Percentiles rank a stretch among this genome's conserved stretches.
phyloP scores from a whole-genome alignment of 352 stramenopile species.

The Pythium coloratum region DNA sequence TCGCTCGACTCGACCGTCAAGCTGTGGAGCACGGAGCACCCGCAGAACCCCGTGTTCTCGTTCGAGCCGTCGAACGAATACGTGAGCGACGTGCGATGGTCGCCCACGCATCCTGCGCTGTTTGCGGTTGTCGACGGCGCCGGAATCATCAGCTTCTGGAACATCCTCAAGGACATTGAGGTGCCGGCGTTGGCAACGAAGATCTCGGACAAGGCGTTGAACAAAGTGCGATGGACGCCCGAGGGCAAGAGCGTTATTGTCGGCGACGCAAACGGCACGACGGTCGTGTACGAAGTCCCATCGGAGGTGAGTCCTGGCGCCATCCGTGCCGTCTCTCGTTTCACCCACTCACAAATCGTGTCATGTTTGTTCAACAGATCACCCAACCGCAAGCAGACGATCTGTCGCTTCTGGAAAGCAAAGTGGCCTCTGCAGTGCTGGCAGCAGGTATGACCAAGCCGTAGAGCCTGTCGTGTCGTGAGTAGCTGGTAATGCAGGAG shows the following conservation, averaged over 20 bases:
- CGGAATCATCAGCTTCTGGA: conserved; percentile 78
- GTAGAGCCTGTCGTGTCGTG: conserved; percentile 18
- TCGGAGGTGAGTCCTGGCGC: conserved; percentile 49
- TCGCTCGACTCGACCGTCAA: conserved; percentile 89
- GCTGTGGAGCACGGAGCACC: conserved; percentile 82
- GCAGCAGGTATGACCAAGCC: conserved; percentile 43
- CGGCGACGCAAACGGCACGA: conserved; percentile 73
- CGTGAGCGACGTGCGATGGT: conserved; percentile 88
- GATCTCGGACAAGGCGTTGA: conserved; percentile 71
- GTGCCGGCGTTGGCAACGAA: conserved; percentile 65
- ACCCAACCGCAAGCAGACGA: conserved; percentile 65
- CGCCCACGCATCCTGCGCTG: conserved; percentile 68
- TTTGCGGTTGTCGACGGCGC: conserved; percentile 84
- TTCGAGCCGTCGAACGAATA: conserved; percentile 89
- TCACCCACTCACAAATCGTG: not conserved
- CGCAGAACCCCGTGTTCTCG: conserved; percentile 64
- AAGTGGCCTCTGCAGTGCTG: conserved; percentile 55
- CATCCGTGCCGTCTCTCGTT: not conserved
- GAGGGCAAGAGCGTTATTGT: conserved; percentile 81
- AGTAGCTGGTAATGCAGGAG: too few relatives aligned
- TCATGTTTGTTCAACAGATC: conserved; percentile 36
- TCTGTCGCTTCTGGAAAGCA: conserved; percentile 56
- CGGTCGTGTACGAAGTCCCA: conserved; percentile 78
- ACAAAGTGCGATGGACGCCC: conserved; percentile 81
- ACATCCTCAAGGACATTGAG: conserved; percentile 84